Base-by-base conservation (phyloP, 129 eudicot genomes). In the Flaveria brownii region DNA sequence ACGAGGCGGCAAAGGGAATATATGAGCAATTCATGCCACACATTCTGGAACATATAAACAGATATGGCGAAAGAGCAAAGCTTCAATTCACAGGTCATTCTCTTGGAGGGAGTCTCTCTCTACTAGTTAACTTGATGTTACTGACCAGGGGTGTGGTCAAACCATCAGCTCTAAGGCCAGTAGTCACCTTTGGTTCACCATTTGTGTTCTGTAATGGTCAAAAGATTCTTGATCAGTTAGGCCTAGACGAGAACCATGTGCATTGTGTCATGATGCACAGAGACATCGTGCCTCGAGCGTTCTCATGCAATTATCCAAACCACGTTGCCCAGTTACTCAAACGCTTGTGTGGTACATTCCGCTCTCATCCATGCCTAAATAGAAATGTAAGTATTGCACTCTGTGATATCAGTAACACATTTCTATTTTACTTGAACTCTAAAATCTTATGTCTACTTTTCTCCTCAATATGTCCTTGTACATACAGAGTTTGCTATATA, bases 1-100 rank as follows among this genome's bases (percentile, higher is more conserved):
- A 91, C 43, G 97, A 91, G 79, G 97, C 95, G 11, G 97, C 97
- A 20, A 91, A 91, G 82, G 97, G 97, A 47, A 86, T 91, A 85
- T 91, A 87, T 46, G 86, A 87, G 78, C 97, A 91, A 72, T 85
- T 88, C 76, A 74, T 79, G 92, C 97, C 95, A 18, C 86, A 86
- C 30, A 87, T 91, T 43, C 15, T 75, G 14, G 85, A 91, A 60
- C 97, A 91, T 72, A 14, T 88, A 15, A 61, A 80, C 10, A 73
- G 84, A 82, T 82, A 76, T 20, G 95, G 97, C 4, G 87, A 85
- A 62, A 77, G 92, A 57, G 95, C 97, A 63, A 88, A 80, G 85
- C 83, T 92, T 60, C 96, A 84, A 72, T 92, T 92, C 76, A 87
- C 93, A 1, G 97, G 97, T 5, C 97, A 92, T 85, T 92, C 97